phyloP scores from a whole-genome alignment of 2,329 filamentous ascomycete genomes.

The Phialemonium atrogriseum region DNA sequence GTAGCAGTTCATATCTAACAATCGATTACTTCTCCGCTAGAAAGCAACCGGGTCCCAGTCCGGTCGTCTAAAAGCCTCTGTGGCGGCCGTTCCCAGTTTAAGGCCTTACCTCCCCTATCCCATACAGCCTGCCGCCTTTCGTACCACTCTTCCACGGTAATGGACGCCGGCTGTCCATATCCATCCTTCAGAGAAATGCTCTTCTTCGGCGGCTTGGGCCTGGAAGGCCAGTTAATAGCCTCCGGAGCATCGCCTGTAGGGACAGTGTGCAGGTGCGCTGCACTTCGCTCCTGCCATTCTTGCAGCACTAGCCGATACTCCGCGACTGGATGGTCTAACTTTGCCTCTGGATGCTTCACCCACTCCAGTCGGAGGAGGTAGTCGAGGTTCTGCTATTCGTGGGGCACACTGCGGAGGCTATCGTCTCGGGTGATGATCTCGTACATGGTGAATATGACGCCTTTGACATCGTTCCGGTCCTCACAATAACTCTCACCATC shows the following conservation, averaged over 20 bases:
- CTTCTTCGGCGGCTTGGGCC: slow-evolving; percentile 4
- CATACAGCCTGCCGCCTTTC: slow-evolving; percentile 1
- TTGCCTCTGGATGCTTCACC: slow-evolving; percentile 21
- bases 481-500: slow-evolving; percentile 6
- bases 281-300: slow-evolving; percentile 16
- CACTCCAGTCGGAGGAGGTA: slow-evolving; percentile 14
- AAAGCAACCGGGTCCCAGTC: slow-evolving; percentile 1
- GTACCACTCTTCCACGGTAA: slow-evolving; percentile 1
- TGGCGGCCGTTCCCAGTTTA: slow-evolving; percentile 2
- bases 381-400: slow-evolving; percentile 16
- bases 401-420: slow-evolving; percentile 11
- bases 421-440: slow-evolving; percentile 25
- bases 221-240: slow-evolving; percentile 7
- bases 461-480: slow-evolving; percentile 22
- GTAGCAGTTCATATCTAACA: slow-evolving; percentile 1
- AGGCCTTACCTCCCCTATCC: slow-evolving; percentile 1
- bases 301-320: slow-evolving; percentile 17
- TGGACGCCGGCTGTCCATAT: neutral
- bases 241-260: neutral
- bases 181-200: slow-evolving; percentile 2
- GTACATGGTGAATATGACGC: slow-evolving; percentile 25
- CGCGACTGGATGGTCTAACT: slow-evolving; percentile 20
- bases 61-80: slow-evolving; percentile 1
- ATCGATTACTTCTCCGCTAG: slow-evolving; percentile 1
- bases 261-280: neutral